A percentile compares a stretch with the other conserved stretches of the same genome.
These are phyloP conservation scores for Eucalyptus regnans DNA, from an alignment of 345 rosid species.

Conservation along the genomic window DNA sequence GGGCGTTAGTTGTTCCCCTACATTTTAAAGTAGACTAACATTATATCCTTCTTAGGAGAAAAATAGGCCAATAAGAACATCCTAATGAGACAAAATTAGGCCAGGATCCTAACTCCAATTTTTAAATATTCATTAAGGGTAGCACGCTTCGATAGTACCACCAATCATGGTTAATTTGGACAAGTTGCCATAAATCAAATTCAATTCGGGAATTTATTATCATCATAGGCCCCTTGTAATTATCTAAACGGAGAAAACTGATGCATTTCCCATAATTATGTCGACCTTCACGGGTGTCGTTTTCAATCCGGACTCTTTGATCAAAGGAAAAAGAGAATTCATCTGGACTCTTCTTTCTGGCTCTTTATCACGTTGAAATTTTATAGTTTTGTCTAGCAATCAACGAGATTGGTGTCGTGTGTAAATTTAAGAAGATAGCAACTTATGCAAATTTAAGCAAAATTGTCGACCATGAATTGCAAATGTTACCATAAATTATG, in stretches of 20 bases:
- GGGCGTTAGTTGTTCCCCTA: neutral
- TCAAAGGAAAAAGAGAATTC: neutral
- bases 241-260: neutral
- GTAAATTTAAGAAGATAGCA: neutral
- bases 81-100: neutral
- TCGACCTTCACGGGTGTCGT: neutral
- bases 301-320: neutral
- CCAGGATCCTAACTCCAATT: neutral
- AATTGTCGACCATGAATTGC: neutral
- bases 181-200: neutral
- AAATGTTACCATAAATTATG: neutral
- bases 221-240: neutral
- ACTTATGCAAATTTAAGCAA: neutral
- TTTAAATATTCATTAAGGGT: neutral
- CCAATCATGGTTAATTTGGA: neutral
- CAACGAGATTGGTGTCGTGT: neutral
- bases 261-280: neutral
- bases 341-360: neutral
- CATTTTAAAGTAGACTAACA: neutral
- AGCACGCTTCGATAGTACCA: neutral
- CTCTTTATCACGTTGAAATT: neutral
- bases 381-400: neutral
- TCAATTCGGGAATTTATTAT: neutral
- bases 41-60: neutral
- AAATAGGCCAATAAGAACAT: neutral